Conservation (phyloP, 441 rosid genomes). For the Adansonia grandidieri region DNA sequence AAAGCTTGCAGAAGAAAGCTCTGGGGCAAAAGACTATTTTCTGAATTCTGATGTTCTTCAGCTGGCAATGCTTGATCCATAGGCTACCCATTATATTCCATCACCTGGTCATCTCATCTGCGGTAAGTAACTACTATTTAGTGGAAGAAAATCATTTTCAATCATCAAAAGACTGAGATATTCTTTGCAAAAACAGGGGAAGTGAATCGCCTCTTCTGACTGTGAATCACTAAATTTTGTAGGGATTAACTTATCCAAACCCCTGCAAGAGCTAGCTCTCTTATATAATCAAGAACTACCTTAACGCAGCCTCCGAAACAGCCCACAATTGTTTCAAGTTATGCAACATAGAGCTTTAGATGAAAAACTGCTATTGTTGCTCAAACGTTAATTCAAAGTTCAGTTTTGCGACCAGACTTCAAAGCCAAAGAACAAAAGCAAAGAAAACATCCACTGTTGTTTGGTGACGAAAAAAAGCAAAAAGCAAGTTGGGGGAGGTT, state of each 20-base stretch:
- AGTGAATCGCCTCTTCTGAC: neutral
- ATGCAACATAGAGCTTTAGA: neutral
- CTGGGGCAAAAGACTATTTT: too few species aligned
- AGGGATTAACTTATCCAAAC: too few species aligned
- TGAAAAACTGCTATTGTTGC: neutral
- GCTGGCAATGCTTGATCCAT: neutral
- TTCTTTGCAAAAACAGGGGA: neutral
- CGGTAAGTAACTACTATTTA: neutral
- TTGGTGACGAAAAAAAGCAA: conserved; percentile 39
- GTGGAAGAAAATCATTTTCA: neutral
- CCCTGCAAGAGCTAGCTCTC: neutral
- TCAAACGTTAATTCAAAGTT: neutral
- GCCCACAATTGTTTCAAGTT: neutral
- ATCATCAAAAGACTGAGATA: neutral
- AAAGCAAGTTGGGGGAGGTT: conserved; percentile 36
- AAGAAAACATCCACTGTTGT: conserved; percentile 25
- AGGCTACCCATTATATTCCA: neutral
- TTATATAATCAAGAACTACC: neutral
- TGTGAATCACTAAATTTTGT: neutral
- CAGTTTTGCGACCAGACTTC: conserved; percentile 19
- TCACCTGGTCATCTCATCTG: neutral
- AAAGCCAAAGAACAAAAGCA: conserved; percentile 28
- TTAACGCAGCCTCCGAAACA: neutral
- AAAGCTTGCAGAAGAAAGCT: neutral
- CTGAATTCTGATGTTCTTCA: neutral